These are phyloP conservation scores for Coniochaeta sp. DNA, from an alignment of 2,329 filamentous ascomycete genomes.

Conservation along the genomic window DNA sequence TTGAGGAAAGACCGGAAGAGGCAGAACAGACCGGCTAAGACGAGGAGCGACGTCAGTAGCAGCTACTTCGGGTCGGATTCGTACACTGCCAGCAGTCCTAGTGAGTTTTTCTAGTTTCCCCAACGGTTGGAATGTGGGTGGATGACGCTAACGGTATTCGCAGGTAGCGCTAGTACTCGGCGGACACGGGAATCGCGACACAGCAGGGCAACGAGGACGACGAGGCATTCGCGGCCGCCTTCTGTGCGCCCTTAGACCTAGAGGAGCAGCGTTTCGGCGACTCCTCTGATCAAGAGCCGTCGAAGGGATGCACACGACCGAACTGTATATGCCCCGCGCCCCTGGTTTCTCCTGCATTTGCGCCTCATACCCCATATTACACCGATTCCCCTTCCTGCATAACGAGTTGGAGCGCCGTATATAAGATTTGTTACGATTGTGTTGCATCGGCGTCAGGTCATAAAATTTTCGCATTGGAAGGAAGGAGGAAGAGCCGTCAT, in stretches of 20 bases:
- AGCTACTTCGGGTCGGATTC: constrained; percentile 44
- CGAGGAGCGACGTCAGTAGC: constrained; percentile 39
- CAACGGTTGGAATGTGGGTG: neutral
- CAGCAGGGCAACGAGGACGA: constrained; percentile 1
- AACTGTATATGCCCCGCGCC: neutral
- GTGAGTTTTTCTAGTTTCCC: constrained; percentile 34
- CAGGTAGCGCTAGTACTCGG: neutral
- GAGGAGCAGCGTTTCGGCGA: neutral
- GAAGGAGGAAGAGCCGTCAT: neutral
- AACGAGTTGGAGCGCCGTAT: neutral
- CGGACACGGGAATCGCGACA: neutral
- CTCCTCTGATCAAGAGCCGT: too few relatives aligned
- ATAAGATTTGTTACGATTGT: neutral
- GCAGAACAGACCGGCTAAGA: constrained; percentile 27
- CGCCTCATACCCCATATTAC: neutral
- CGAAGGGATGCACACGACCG: neutral
- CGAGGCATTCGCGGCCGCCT: neutral
- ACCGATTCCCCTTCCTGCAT: neutral
- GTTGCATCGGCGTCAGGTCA: neutral
- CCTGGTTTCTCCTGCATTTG: neutral
- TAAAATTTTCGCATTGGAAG: neutral
- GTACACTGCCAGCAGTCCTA: constrained; percentile 42
- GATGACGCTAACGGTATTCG: neutral
- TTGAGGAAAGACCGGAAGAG: constrained; percentile 42
- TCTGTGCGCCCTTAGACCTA: neutral